Evolutionary conservation across 345 rosid species (phyloP).

Genomic region (Melaleuca alternifolia): DNA sequence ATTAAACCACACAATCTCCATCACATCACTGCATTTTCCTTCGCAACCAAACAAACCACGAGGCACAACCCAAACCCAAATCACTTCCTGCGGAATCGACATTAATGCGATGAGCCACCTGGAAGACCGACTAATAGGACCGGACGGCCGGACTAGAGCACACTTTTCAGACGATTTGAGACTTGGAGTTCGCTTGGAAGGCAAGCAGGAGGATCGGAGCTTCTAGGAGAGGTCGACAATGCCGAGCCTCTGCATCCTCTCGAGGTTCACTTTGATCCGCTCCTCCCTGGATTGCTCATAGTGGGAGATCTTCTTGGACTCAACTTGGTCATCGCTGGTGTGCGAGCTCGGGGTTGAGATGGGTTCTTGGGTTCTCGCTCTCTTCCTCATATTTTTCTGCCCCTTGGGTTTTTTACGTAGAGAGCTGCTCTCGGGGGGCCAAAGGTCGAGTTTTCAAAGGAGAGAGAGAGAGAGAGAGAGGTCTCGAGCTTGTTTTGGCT

Average conservation of each 20-base stretch:
- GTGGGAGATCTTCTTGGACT: constrained; percentile 15
- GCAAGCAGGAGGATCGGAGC: constrained; percentile 25
- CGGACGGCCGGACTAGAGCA: constrained; percentile 9
- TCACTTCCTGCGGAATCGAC: not conserved
- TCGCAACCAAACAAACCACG: not conserved
- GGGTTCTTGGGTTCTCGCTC: not conserved
- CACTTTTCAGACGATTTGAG: not conserved
- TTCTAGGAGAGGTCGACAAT: constrained; percentile 53
- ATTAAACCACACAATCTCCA: not conserved
- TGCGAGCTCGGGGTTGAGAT: not conserved
- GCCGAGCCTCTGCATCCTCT: constrained; percentile 68
- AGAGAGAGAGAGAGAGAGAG: not conserved
- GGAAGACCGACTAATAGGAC: constrained; percentile 54
- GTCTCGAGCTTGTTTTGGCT: not conserved
- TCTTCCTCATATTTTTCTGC: not conserved
- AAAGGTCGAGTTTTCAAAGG: constrained; percentile 4
- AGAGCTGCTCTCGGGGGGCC: not conserved
- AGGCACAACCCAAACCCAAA: not conserved
- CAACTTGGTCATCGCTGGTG: constrained; percentile 4
- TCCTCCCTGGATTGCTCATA: constrained; percentile 78
- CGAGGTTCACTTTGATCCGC: constrained; percentile 66
- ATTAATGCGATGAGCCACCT: constrained; percentile 25
- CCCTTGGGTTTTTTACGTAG: not conserved
- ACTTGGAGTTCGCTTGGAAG: constrained; percentile 16
- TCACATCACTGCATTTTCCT: not conserved